Conservation (phyloP, 1,284 basidiomycete species). For the Cutaneotrichosporon cyanovorans region DNA sequence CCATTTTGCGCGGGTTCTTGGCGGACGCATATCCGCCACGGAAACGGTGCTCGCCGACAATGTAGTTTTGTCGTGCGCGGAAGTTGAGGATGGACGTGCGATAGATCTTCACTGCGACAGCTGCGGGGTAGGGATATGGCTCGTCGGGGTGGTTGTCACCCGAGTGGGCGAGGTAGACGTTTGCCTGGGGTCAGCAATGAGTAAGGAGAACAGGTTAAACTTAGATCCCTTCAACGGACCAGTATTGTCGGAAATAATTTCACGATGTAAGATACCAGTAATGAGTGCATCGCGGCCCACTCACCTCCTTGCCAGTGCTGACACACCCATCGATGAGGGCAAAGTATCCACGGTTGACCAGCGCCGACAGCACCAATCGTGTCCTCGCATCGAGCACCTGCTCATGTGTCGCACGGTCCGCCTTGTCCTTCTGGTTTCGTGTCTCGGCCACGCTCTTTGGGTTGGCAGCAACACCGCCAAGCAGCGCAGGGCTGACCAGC, state of each 20-base stretch:
- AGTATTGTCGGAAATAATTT: too few species aligned
- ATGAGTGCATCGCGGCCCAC: too few species aligned
- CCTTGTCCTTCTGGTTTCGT: constrained; percentile 84
- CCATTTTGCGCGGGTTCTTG: constrained; percentile 97
- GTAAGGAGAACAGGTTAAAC: too few species aligned
- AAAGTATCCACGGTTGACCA: constrained; percentile 79
- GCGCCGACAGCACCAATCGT: constrained; percentile 81
- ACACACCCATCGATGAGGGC: constrained; percentile 87
- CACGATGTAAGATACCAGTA: not conserved
- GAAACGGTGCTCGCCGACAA: constrained; percentile 84
- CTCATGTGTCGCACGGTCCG: constrained; percentile 86
- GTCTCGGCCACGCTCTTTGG: constrained; percentile 78
- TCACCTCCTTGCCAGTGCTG: constrained; percentile 88
- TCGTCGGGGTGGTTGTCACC: constrained; percentile 50
- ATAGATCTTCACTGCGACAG: constrained; percentile 94
- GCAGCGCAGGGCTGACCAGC: constrained; percentile 54
- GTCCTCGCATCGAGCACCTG: constrained; percentile 90
- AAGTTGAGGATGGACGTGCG: constrained; percentile 97
- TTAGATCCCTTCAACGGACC: too few species aligned
- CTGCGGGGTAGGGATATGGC: constrained; percentile 50
- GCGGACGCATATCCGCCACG: constrained; percentile 77
- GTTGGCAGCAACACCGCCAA: constrained; percentile 69
- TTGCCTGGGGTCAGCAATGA: constrained; percentile 56
- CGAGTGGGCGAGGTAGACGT: constrained; percentile 80
- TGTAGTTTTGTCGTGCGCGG: constrained; percentile 93